Conservation (phyloP, 257 asterid genomes). For the Ehretia macrophylla region DNA sequence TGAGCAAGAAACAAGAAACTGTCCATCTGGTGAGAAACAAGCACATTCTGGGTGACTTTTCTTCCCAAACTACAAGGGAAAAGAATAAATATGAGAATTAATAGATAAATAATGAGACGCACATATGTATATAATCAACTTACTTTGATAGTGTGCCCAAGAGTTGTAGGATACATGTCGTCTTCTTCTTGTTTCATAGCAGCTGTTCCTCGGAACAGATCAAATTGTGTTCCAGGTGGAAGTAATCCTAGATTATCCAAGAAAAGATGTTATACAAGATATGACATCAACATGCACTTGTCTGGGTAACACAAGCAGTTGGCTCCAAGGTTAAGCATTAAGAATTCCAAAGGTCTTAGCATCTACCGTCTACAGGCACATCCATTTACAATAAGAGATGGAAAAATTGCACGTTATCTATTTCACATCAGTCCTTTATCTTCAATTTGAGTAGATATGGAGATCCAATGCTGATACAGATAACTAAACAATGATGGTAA, state of each 20-base stretch:
- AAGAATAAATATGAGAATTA: slow-evolving; percentile 8
- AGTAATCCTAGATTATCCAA: slow-evolving; percentile 61
- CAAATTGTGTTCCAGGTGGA: slow-evolving; percentile 99
- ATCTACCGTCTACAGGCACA: too few relatives aligned
- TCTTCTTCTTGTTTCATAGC: slow-evolving; percentile 99
- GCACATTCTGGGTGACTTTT: slow-evolving; percentile 88
- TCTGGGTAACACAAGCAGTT: not conserved
- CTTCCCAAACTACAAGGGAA: slow-evolving; percentile 82
- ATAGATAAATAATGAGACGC: slow-evolving; percentile 2
- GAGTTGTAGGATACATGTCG: slow-evolving; percentile 84
- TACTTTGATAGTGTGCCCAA: slow-evolving; percentile 86
- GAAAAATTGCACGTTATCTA: too few relatives aligned
- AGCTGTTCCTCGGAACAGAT: slow-evolving; percentile 92
- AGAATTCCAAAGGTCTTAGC: too few relatives aligned
- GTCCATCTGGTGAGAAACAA: slow-evolving; percentile 98
- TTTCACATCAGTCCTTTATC: too few relatives aligned
- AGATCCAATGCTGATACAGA: too few relatives aligned
- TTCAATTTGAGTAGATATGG: too few relatives aligned
- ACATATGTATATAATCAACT: slow-evolving; percentile 3
- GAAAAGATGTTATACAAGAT: slow-evolving; percentile 5
- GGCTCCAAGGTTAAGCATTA: not conserved
- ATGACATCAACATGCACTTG: not conserved
- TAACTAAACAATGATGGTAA: too few relatives aligned
- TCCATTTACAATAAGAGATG: too few relatives aligned
- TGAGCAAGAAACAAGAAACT: slow-evolving; percentile 92